Conservation (phyloP, 176 grass and related monocot species). For the Hordeum marinum region DNA sequence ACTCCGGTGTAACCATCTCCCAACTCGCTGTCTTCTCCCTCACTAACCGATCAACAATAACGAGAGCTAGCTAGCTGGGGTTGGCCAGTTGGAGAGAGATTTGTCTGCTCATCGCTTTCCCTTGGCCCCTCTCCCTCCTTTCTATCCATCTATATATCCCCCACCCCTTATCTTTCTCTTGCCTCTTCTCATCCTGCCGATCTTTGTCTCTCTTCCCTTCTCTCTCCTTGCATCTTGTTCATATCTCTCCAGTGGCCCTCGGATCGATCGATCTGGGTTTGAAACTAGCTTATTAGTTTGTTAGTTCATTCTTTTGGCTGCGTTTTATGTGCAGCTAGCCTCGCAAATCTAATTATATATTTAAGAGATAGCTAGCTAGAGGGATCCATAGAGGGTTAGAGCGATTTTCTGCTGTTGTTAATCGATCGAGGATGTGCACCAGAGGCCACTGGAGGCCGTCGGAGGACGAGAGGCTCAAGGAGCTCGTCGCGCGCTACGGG, state of each 20-base stretch:
- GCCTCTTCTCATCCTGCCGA: constrained; percentile 23
- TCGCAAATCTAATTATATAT: not conserved
- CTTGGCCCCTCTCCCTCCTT: constrained; percentile 9
- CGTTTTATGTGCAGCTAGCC: constrained; percentile 20
- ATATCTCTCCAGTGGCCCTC: not conserved
- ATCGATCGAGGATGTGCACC: constrained; percentile 57
- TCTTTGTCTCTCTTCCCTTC: not conserved
- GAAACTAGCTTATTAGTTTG: not conserved
- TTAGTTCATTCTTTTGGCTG: not conserved
- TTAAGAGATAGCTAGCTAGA: constrained; percentile 1
- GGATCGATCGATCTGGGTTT: constrained; percentile 4
- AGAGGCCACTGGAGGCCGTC: constrained; percentile 94
- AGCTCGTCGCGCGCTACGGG: constrained; percentile 62
- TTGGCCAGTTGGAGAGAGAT: constrained; percentile 2
- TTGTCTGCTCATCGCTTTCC: constrained; percentile 37
- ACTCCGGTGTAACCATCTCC: constrained; percentile 89
- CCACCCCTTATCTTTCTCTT: constrained; percentile 29
- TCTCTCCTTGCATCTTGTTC: constrained; percentile 11
- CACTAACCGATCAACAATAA: constrained; percentile 68
- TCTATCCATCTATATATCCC: constrained; percentile 27
- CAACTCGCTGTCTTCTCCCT: constrained; percentile 75
- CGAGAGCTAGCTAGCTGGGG: not conserved
- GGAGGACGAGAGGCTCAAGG: constrained; percentile 88
- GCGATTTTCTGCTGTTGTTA: not conserved
- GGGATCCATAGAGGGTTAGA: constrained; percentile 1